Conservation (phyloP, 208 protist genomes). For the Leishmania braziliensis region DNA sequence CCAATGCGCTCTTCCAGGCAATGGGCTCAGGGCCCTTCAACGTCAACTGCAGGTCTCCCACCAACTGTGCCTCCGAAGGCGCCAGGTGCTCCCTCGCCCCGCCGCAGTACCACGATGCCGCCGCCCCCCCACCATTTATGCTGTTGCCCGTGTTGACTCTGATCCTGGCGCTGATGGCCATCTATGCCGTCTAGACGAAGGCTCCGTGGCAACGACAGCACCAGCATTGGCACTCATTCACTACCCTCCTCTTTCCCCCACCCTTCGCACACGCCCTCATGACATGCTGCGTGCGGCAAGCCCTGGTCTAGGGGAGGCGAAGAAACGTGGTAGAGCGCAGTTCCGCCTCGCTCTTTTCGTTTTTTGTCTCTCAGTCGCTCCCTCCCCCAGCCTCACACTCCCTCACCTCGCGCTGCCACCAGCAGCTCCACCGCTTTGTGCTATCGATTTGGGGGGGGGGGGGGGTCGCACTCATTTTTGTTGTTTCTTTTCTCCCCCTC, state of each 20-base stretch:
- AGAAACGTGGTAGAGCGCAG: no score
- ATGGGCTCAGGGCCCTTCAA: slow-evolving; percentile 11
- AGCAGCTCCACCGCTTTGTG: no score
- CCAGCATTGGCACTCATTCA: neutral
- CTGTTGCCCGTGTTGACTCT: slow-evolving; percentile 3
- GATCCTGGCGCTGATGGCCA: neutral
- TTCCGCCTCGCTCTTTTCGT: no score
- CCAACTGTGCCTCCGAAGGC: slow-evolving; percentile 5
- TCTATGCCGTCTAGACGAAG: neutral
- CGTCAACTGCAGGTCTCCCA: slow-evolving; percentile 1
- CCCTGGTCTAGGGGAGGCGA: no score
- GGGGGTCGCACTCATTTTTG: neutral
- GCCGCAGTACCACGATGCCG: slow-evolving; percentile 12
- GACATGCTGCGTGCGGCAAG: neutral
- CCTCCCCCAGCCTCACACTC: no score
- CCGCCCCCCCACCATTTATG: neutral
- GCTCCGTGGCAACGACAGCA: neutral
- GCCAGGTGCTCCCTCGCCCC: slow-evolving; percentile 2
- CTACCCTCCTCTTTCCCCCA: neutral
- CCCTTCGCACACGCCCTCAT: neutral
- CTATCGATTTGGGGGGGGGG: no score
- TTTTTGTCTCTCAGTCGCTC: no score
- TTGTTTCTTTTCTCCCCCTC: neutral
- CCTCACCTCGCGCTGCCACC: no score
- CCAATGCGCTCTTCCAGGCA: slow-evolving; percentile 8